phyloP scores from a whole-genome alignment of 164 flowering plant species.

The Stephania cephalantha region DNA sequence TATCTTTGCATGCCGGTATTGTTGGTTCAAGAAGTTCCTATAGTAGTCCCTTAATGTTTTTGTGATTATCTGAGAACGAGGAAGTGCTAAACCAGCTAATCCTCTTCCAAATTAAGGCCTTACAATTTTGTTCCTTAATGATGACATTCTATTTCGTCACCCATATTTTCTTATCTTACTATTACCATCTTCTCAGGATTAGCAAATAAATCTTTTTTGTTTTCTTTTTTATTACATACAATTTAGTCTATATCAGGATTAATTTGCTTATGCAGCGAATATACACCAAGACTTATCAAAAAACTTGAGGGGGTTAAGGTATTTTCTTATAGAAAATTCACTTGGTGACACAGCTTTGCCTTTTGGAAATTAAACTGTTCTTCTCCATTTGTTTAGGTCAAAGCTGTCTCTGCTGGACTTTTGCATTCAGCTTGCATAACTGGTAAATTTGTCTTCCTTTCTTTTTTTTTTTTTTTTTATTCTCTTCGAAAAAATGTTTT shows the following conservation, averaged over 20 bases:
- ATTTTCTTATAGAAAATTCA: constrained; percentile 5
- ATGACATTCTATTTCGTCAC: background rate
- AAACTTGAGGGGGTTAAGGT: constrained; percentile 81
- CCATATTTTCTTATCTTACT: background rate
- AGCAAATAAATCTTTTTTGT: background rate
- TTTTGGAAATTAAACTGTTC: background rate
- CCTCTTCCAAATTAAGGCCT: background rate
- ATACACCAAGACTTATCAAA: constrained; percentile 82
- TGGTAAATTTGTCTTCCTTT: constrained; percentile 38
- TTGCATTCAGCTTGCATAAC: constrained; percentile 79
- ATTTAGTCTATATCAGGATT: background rate
- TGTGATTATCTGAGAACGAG: background rate
- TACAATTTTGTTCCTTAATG: background rate
- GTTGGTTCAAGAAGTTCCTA: background rate
- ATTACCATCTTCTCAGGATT: background rate
- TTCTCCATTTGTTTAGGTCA: constrained; percentile 38
- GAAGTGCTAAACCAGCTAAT: background rate
- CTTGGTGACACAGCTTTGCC: constrained; percentile 4
- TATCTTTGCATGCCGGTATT: background rate
- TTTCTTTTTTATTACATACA: background rate
- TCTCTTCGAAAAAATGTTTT: background rate
- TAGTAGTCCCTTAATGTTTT: background rate
- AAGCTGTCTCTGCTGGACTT: constrained; percentile 75
- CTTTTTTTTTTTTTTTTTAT: background rate
- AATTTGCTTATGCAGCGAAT: constrained; percentile 58